phyloP scores from a whole-genome alignment of 768 basidiomycete species.

The Lanmaoa pseudosensibilis region DNA sequence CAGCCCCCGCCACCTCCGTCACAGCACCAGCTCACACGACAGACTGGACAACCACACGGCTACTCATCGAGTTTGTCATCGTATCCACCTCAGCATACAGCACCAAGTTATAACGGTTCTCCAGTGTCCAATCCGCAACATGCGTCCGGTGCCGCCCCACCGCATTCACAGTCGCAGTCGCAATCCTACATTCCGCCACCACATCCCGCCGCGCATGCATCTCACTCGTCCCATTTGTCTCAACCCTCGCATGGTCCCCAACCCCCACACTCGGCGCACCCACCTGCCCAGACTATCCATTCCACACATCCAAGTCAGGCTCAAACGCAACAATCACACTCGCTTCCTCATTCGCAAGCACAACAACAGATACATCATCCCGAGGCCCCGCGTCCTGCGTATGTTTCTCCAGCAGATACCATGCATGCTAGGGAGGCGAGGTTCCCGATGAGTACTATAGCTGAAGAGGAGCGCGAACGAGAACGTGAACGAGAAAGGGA shows the following conservation, averaged over 20 bases:
- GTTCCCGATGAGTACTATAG: constrained; percentile 5
- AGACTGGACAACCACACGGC: constrained; percentile 14
- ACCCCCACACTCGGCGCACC: constrained; percentile 15
- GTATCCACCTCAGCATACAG: constrained; percentile 14
- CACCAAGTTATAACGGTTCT: constrained; percentile 16
- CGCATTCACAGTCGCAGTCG: constrained; percentile 26
- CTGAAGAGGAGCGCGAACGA: constrained; percentile 25
- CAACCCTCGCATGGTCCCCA: constrained; percentile 18
- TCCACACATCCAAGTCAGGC: constrained; percentile 16
- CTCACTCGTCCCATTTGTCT: constrained; percentile 12
- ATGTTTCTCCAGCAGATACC: constrained; percentile 31
- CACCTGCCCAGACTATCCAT: constrained; percentile 16
- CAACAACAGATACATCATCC: constrained; percentile 29
- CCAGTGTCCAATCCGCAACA: constrained; percentile 21
- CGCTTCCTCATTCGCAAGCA: constrained; percentile 26
- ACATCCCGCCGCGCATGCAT: constrained; percentile 11
- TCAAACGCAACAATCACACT: constrained; percentile 28
- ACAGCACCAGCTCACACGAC: constrained; percentile 24
- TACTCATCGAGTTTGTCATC: too few relatives aligned
- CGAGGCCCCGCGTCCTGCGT: constrained; percentile 24
- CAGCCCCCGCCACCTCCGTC: constrained; percentile 8
- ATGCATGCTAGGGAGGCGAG: constrained; percentile 28
- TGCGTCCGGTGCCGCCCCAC: constrained; percentile 1
- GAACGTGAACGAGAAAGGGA: constrained; percentile 24
- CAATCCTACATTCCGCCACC: constrained; percentile 25